Base-by-base conservation (phyloP, 495 filamentous ascomycete species). In the Tuber microsphaerosporum region DNA sequence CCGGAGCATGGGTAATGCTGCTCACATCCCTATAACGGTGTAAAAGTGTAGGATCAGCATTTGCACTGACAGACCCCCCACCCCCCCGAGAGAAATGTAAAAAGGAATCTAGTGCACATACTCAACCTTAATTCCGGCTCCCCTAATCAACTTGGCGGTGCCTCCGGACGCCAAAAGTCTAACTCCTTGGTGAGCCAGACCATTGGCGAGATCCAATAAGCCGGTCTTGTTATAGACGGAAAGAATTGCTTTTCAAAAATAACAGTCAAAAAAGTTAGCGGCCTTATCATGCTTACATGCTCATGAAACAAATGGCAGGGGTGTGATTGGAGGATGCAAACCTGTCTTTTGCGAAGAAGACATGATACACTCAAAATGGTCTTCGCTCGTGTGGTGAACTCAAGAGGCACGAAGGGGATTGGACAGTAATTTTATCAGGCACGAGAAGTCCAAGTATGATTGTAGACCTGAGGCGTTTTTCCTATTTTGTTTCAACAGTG, bases 191-290 rank as follows among this genome's bases (percentile, higher is more conserved):
- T 97, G 89, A 79, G 92, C 89, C 51, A 99, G 89, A 79, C 95
- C 95, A 84, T 97, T 98, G 77, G 95, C 95, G 73, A 99, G 88
- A 85, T 99, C 95, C 69, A 99, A 86, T 75, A 99, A 88, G 72
- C 95, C 95, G 73, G 94, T 97, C 91, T 99, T 99, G 87, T 99
- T 92, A 83, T 94, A 98, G 87, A 98, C 96, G 79, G 94, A 97
- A 82, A 99, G 88, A 82, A 99, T 98, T 65, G 95, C 95, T 91
- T 86, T 87, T 41, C 42, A 44, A 20, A n/a, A 31, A 31, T 6
- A 20, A n/a, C 48, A 12, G 26, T 74, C 51, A 43, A 44, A 22
- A 26, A 61, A 2, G 42, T 74, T 41, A 68, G 46, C 31, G 22
- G 39, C 45, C 61, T 76, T 65, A 34, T 34, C 26, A 65, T 65